Percentiles rank a stretch among this genome's conserved stretches.
Conservation (phyloP, 2,329 filamentous ascomycete species). For the Ophiostoma himal-ulmi region DNA sequence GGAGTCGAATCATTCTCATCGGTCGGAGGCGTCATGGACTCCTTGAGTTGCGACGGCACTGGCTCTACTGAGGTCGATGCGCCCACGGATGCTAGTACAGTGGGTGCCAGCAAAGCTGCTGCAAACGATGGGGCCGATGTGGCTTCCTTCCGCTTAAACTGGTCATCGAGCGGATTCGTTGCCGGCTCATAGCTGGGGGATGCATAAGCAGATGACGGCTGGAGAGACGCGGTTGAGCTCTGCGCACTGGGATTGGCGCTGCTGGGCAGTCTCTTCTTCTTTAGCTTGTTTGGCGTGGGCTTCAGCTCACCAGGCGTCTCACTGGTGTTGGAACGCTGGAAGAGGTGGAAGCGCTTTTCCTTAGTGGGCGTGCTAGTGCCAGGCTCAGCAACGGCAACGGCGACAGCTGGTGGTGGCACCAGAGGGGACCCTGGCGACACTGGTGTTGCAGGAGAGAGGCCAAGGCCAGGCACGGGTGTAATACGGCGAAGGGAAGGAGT, state of each 20-base stretch:
- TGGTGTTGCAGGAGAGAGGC: conserved; percentile 17
- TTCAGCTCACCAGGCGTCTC: conserved; percentile 55
- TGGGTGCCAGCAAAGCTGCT: background rate
- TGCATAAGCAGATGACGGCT: conserved; percentile 40
- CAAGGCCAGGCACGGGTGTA: conserved; percentile 14
- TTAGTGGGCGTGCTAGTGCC: conserved; percentile 48
- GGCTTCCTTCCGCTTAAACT: background rate
- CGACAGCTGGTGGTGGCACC: background rate
- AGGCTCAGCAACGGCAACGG: conserved; percentile 15
- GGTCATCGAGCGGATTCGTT: conserved; percentile 20
- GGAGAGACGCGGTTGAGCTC: conserved; percentile 75
- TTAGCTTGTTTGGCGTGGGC: conserved; percentile 75
- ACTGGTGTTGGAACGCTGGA: conserved; percentile 61
- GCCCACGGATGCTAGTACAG: background rate
- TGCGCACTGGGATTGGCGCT: conserved; percentile 81
- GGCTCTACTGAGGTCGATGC: background rate
- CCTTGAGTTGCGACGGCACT: background rate
- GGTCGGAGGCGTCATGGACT: conserved; percentile 30
- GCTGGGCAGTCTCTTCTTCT: conserved; percentile 74
- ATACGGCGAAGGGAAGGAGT: background rate
- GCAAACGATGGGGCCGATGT: background rate
- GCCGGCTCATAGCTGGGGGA: conserved; percentile 43
- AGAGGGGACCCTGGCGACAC: conserved; percentile 27
- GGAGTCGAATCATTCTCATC: conserved; percentile 40
- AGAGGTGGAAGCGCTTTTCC: conserved; percentile 64